Evolutionary conservation across 1,284 basidiomycete genomes (phyloP).

Genomic region (Hortiboletus rubellus): DNA sequence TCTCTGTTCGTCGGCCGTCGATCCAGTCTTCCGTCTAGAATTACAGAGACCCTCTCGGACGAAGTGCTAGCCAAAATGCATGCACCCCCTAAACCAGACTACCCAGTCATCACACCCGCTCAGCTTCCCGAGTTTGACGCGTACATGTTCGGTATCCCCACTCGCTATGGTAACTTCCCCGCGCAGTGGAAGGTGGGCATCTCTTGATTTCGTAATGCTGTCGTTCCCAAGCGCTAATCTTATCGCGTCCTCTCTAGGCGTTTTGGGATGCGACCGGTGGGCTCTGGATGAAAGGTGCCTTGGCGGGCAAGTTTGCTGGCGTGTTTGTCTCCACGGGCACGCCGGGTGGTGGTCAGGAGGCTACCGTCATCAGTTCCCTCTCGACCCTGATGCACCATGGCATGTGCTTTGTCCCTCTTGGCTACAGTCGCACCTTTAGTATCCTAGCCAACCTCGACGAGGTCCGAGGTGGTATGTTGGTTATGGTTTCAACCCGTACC

Average conservation of each 20-base stretch:
- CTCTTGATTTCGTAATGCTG: neutral
- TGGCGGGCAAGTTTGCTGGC: conserved; percentile 56
- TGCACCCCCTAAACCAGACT: conserved; percentile 44
- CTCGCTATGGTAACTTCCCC: conserved; percentile 44
- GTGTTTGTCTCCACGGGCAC: conserved; percentile 46
- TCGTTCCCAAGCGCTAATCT: conserved; percentile 3
- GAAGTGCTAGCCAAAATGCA: conserved; percentile 59
- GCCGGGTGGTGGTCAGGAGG: conserved; percentile 48
- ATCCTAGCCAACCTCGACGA: conserved; percentile 42
- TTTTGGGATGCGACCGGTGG: conserved; percentile 55
- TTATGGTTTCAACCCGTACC: no score
- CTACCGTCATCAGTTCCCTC: conserved; percentile 50
- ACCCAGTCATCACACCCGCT: conserved; percentile 48
- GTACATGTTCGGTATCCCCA: conserved; percentile 48
- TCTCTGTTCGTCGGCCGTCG: neutral
- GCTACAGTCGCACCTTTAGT: conserved; percentile 42
- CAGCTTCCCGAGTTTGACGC: conserved; percentile 44
- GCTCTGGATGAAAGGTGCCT: conserved; percentile 49
- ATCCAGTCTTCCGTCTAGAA: conserved; percentile 24
- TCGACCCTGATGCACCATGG: conserved; percentile 60
- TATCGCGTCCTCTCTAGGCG: conserved; percentile 25
- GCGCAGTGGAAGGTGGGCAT: conserved; percentile 37
- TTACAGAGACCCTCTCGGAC: conserved; percentile 56
- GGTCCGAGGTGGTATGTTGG: conserved; percentile 43
- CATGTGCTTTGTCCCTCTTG: conserved; percentile 53